Base-by-base conservation (phyloP, 1,284 basidiomycete species). In the Anthracocystis panici-leucophaei region DNA sequence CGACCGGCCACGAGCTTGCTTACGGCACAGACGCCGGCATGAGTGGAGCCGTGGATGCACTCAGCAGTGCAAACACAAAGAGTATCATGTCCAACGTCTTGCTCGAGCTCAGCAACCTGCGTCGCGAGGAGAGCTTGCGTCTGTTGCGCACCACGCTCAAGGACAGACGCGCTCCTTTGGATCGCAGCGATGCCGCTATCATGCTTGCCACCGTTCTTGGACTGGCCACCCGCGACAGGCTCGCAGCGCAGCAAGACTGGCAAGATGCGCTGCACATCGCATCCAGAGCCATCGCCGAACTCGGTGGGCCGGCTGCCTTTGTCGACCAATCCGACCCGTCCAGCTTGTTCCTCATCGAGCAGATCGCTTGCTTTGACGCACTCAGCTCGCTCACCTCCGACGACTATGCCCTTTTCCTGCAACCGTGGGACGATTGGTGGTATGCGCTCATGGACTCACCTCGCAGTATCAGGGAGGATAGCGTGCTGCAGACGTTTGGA, bases 351-450 rank as follows among this genome's bases (percentile, higher is more conserved):
- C 62, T 75, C 12, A 69, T 75, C 52, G 72, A 75, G 63, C 72
- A 75, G 60, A 69, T 75, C 20, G 72, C 72, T 0, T 69, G 65
- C 44, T 75, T 69, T 18, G 72, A 75, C 25, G 66, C 72, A 10
- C 66, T 75, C 41, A 69, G 66, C 63, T 66, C 72, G 35, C 54
- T 75, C 20, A 75, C 66, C 12, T 69, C 66, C 57, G 72, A 75
- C 48, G 63, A 69, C 29, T 69, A 66, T 29, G 63, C 72, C 11
- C 72, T 75, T 5, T 75, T 75, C 44, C 41, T 75, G 29, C 72
- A 75, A 25, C 72, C 72, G 9, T 75, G 72, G 72, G 72, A 75
- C 21, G 66, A 69, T 20, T 75, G 72, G 72, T 75, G 72, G 72
- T 69, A 69, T 42, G 58, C 65, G 20, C 45, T 75, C 10, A 75